phyloP scores from a whole-genome alignment of 768 basidiomycete genomes.

The Russula foetens region DNA sequence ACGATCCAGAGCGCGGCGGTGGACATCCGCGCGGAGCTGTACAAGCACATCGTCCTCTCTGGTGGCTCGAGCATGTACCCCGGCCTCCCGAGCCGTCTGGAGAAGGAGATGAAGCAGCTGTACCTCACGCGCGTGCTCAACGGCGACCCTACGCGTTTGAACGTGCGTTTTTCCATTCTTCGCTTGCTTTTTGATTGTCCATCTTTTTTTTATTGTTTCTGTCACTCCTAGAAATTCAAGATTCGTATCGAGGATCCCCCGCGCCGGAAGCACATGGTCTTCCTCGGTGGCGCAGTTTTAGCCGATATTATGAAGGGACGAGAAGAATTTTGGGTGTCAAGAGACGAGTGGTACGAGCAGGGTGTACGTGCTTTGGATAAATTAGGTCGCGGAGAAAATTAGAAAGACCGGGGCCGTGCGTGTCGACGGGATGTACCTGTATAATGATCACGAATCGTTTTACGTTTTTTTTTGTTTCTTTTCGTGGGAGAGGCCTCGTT shows the following conservation, averaged over 20 bases:
- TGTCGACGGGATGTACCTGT: slow-evolving; percentile 1
- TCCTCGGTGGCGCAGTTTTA: slow-evolving; percentile 96
- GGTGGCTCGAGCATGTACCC: slow-evolving; percentile 99
- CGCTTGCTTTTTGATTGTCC: too few species aligned
- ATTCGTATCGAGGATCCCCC: slow-evolving; percentile 98
- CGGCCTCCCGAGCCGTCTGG: slow-evolving; percentile 89
- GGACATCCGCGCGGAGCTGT: slow-evolving; percentile 83
- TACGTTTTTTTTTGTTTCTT: background rate
- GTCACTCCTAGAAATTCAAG: slow-evolving; percentile 86
- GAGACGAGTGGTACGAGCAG: slow-evolving; percentile 94
- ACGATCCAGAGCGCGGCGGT: slow-evolving; percentile 90
- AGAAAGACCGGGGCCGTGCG: background rate
- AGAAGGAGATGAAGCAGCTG: slow-evolving; percentile 99
- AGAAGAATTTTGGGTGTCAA: slow-evolving; percentile 91
- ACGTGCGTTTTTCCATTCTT: slow-evolving; percentile 42
- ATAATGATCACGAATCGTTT: slow-evolving; percentile 8
- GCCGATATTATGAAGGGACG: slow-evolving; percentile 98
- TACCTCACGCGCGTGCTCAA: slow-evolving; percentile 85
- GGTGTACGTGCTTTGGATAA: slow-evolving; percentile 78
- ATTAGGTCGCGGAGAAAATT: slow-evolving; percentile 57
- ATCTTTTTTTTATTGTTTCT: slow-evolving; percentile 17
- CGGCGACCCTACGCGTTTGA: slow-evolving; percentile 75
- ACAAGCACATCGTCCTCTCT: slow-evolving; percentile 96
- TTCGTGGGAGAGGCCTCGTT: background rate
- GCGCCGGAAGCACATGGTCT: slow-evolving; percentile 98